Conservation (phyloP, 2,329 filamentous ascomycete species). For the Neoarthrinium moseri region DNA sequence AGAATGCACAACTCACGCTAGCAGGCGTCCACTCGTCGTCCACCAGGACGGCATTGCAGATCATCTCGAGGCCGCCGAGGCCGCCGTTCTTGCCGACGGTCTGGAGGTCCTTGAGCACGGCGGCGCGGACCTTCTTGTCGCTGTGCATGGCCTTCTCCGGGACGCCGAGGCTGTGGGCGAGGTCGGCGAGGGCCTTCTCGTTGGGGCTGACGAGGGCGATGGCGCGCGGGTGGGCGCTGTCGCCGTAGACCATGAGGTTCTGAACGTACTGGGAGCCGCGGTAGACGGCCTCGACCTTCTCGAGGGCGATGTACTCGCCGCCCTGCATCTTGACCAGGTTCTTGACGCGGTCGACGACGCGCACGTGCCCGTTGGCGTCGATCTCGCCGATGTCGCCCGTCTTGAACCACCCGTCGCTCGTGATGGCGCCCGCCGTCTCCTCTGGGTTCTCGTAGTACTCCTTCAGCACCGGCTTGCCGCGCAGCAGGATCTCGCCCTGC, state of each 20-base stretch:
- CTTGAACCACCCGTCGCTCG: conserved; percentile 91
- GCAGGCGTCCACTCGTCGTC: conserved; percentile 88
- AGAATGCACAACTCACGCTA: conserved; percentile 61
- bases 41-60: conserved; percentile 73
- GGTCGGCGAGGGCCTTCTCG: conserved; percentile 60
- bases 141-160: conserved; percentile 66
- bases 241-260: conserved; percentile 87
- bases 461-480: conserved; percentile 70
- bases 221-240: conserved; percentile 71
- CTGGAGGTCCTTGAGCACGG: conserved; percentile 68
- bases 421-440: conserved; percentile 77
- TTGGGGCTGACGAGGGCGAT: conserved; percentile 76
- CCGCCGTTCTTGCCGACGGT: conserved; percentile 63
- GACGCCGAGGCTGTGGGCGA: conserved; percentile 62
- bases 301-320: conserved; percentile 94
- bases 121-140: conserved; percentile 61
- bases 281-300: conserved; percentile 93
- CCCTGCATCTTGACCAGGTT: conserved; percentile 95
- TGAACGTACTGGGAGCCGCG: conserved; percentile 74
- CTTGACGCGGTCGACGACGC: conserved; percentile 95
- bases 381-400: conserved; percentile 95
- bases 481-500: conserved; percentile 91
- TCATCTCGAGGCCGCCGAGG: conserved; percentile 68
- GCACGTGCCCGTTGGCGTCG: conserved; percentile 73
- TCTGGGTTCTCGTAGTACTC: conserved; percentile 85